A percentile compares a stretch with the other conserved stretches of the same genome.
phyloP scores from a whole-genome alignment of 2,329 filamentous ascomycete species.

The Tolypocladium tundrense region DNA sequence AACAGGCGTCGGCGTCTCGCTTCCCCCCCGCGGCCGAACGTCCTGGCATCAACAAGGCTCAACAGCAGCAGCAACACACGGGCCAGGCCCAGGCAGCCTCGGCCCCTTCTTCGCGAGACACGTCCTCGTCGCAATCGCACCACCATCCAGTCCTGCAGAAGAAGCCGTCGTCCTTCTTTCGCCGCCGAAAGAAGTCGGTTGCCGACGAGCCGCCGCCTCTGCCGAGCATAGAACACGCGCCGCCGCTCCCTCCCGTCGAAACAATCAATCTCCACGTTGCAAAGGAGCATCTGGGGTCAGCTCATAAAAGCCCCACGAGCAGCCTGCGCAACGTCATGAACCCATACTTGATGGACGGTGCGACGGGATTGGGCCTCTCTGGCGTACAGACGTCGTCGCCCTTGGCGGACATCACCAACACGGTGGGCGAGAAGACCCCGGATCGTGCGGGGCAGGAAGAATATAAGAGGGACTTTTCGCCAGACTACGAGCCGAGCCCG shows the following conservation, averaged over 20 bases:
- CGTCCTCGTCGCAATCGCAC: conserved; percentile 31
- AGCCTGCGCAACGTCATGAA: conserved; percentile 82
- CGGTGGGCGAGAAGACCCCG: conserved; percentile 4
- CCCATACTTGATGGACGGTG: conserved; percentile 51
- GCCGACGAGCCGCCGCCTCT: conserved; percentile 59
- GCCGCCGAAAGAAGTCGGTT: conserved; percentile 83
- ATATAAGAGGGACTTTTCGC: conserved; percentile 55
- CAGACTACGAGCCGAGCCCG: conserved; percentile 62
- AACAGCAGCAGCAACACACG: conserved; percentile 20
- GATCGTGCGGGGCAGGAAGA: conserved; percentile 20
- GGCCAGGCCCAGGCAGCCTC: conserved; percentile 30
- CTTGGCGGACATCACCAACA: conserved; percentile 15
- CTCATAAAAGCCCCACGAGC: conserved; percentile 54
- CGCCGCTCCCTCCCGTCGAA: conserved; percentile 26
- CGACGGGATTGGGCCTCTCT: conserved; percentile 19
- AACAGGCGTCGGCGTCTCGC: conserved; percentile 2
- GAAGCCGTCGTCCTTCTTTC: conserved; percentile 90
- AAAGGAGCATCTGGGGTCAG: conserved; percentile 17
- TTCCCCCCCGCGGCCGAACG: conserved; percentile 21
- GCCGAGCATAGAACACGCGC: conserved; percentile 33
- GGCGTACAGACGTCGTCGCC: conserved; percentile 7
- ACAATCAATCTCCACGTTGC: conserved; percentile 19
- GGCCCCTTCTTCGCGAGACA: conserved; percentile 40
- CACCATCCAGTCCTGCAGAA: conserved; percentile 58
- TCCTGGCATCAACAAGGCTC: conserved; percentile 22